These are phyloP conservation scores for Cladosporium velox DNA, from an alignment of 2,329 filamentous ascomycete species.

Conservation along the genomic window DNA sequence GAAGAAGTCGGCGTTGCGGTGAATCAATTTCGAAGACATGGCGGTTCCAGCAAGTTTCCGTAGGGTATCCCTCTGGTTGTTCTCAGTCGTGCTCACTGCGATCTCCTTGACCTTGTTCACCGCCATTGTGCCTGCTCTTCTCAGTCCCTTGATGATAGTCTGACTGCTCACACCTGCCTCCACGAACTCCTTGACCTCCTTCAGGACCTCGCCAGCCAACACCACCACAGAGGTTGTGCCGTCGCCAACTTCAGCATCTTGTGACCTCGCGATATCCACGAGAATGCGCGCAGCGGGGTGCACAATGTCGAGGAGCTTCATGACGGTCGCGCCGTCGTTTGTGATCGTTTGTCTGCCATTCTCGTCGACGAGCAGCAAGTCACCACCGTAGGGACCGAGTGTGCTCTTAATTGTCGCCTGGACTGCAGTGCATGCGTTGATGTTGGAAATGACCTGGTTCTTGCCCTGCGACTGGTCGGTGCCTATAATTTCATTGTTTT, in stretches of 20 bases:
- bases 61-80: conserved; percentile 83
- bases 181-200: conserved; percentile 93
- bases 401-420: conserved; percentile 96
- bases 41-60: conserved; percentile 88
- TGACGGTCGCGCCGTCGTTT: conserved; percentile 97
- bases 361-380: conserved; percentile 91
- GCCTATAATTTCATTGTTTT: conserved; percentile 55
- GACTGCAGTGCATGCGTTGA: conserved; percentile 95
- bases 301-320: conserved; percentile 99
- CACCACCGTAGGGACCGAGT: conserved; percentile 92
- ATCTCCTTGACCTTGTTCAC: conserved; percentile 99
- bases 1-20: conserved; percentile 95
- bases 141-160: conserved; percentile 93
- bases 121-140: conserved; percentile 83
- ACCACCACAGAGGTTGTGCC: conserved; percentile 98
- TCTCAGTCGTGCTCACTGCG: conserved; percentile 79
- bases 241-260: conserved; percentile 98
- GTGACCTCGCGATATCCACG: conserved; percentile 95
- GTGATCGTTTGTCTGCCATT: conserved; percentile 98
- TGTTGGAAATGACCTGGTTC: conserved; percentile 95
- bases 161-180: conserved; percentile 97
- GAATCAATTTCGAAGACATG: conserved; percentile 99
- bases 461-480: conserved; percentile 97
- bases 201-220: conserved; percentile 93
- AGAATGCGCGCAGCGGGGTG: conserved; percentile 96